Conservation (phyloP, 139 green algal genomes). For the Raphidocelis subcapitata region DNA sequence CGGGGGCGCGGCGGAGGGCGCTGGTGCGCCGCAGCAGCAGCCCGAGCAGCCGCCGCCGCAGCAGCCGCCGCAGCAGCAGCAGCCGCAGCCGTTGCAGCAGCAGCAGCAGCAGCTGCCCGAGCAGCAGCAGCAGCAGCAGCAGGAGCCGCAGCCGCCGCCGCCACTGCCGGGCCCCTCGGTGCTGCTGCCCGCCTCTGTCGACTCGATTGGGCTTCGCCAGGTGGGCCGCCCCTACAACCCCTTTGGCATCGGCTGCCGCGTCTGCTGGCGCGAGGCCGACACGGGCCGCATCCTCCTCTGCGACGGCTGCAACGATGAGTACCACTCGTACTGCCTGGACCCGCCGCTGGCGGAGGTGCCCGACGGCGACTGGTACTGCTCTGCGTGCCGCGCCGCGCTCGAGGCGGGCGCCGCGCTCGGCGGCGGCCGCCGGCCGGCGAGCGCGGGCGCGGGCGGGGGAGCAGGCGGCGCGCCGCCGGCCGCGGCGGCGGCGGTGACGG, state of each 20-base stretch:
- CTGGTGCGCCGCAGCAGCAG: not conserved
- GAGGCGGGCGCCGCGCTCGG: not conserved
- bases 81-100: not conserved
- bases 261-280: constrained; percentile 74
- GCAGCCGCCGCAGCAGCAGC: not conserved
- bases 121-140: not conserved
- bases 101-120: not conserved
- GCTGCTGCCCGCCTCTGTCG: not conserved
- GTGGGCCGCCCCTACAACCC: constrained; percentile 32
- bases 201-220: constrained; percentile 16
- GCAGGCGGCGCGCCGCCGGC: not conserved
- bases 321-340: constrained; percentile 77
- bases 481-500: constrained; percentile 6
- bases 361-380: constrained; percentile 66
- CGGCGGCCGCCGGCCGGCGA: not conserved
- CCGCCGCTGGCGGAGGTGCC: constrained; percentile 68
- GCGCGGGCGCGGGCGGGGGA: too few relatives aligned
- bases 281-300: constrained; percentile 55
- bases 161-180: not conserved
- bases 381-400: constrained; percentile 36
- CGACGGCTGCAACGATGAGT: constrained; percentile 66
- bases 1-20: not conserved
- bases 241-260: constrained; percentile 37
- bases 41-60: constrained; percentile 1
- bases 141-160: too few relatives aligned